Base-by-base conservation (phyloP, 306 rosid genomes). In the Prunus dulcis region DNA sequence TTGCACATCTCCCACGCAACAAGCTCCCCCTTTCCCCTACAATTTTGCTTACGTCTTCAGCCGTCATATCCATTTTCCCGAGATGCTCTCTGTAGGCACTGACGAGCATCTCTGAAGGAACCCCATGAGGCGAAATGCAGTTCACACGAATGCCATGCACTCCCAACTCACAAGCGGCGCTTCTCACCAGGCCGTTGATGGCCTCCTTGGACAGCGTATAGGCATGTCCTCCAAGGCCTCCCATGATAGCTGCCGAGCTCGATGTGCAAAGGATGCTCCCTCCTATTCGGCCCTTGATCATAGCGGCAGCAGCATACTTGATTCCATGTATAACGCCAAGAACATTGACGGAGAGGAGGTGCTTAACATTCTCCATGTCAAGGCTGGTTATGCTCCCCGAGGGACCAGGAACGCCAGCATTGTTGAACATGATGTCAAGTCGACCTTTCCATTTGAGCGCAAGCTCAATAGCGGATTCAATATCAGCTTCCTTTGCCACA, bases 231-330 rank as follows among this genome's bases (percentile, higher is more conserved):
- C 83, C 92, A 1, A 88, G 78, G 5, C 98, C 98, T 43, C 98
- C 98, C 87, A 91, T 80, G 1, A 77, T 76, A 14, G 89, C 87
- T 5, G 98, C 93, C 0, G 89, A 72, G 83, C 98, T 93, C 1
- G 98, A 89, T 2, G 91, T 86, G 79, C 97, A 91, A 6, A 93
- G 87, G 69, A 91, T 93, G 78, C 90, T 80, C 0, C 98, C 98
- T 50, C 84, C 88, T 49, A 41, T 83, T 10, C 64, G 10, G 0
- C 79, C 86, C 41, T 85, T 84, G 80, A 85, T 82, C 98, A 93
- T 93, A 63, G 97, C 97, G 19, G 76, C 80, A 22, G 93, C 77
- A 2, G 97, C 98, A 38, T 93, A 76, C 71, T 91, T 93, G 28
- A 86, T 89, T 32, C 97, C 98, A 73, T 91, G 97, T 8, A 93